Conservation (phyloP, 2,329 filamentous ascomycete genomes). For the Karstenula rhodostoma region DNA sequence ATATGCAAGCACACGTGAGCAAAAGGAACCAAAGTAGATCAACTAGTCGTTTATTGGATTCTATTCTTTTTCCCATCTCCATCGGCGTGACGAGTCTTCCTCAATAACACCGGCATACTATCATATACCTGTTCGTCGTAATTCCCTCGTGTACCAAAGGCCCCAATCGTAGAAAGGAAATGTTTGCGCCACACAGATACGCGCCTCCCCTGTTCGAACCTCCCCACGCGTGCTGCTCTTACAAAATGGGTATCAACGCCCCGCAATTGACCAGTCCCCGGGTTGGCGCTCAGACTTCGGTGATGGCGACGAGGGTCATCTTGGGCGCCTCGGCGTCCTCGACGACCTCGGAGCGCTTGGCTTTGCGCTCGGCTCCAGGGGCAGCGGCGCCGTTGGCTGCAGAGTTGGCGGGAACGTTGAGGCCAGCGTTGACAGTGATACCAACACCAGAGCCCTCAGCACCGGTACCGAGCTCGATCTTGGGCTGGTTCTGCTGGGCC, state of each 20-base stretch:
- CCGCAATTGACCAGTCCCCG: conserved; percentile 8
- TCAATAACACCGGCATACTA: conserved; percentile 10
- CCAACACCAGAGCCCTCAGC: conserved; percentile 50
- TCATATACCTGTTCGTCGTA: conserved; percentile 11
- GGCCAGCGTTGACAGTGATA: conserved; percentile 48
- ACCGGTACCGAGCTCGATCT: conserved; percentile 59
- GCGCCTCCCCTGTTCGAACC: conserved; percentile 5
- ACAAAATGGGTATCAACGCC: conserved; percentile 18
- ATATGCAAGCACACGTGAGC: conserved; percentile 6
- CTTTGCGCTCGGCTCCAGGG: conserved; percentile 20
- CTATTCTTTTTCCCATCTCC: conserved; percentile 15
- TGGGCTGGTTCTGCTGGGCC: conserved; percentile 57
- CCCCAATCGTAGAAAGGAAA: conserved; percentile 14
- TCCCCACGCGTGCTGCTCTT: conserved; percentile 15
- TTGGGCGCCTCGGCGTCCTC: conserved; percentile 44
- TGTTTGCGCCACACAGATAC: conserved; percentile 1
- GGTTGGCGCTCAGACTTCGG: conserved; percentile 38
- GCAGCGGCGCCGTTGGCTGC: conserved; percentile 45
- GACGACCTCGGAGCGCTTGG: conserved; percentile 41
- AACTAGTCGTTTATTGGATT: conserved; percentile 20
- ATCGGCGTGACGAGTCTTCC: neutral
- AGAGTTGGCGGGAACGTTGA: conserved; percentile 49
- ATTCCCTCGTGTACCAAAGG: conserved; percentile 7
- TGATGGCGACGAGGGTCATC: conserved; percentile 52
- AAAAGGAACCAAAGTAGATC: conserved; percentile 13